Conservation (phyloP, 2,329 filamentous ascomycete genomes). For the Diplodia mutila region DNA sequence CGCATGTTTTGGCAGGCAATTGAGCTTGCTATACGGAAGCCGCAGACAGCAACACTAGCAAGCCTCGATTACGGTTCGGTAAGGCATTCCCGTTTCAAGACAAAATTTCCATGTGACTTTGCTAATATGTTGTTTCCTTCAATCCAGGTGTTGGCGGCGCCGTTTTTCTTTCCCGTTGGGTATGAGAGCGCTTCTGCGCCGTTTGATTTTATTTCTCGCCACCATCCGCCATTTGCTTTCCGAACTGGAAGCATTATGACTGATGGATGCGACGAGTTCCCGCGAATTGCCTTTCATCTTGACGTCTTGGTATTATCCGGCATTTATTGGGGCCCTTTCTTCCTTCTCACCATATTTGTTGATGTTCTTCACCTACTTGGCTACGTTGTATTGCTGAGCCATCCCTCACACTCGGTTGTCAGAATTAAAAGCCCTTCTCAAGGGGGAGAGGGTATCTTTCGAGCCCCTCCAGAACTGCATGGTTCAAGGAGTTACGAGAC, state of each 20-base stretch:
- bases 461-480: conserved; percentile 1
- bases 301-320: background rate
- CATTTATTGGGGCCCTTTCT: background rate
- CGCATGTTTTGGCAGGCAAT: background rate
- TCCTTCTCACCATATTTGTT: background rate
- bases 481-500: conserved; percentile 4
- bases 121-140: background rate
- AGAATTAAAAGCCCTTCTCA: background rate
- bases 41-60: background rate
- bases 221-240: background rate
- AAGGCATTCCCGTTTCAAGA: background rate
- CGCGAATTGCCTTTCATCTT: background rate
- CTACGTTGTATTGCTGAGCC: background rate
- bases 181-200: background rate
- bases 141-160: background rate
- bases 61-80: background rate
- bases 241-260: background rate
- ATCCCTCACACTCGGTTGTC: background rate
- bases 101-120: background rate
- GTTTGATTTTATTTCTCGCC: background rate
- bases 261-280: background rate
- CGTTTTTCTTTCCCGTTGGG: background rate
- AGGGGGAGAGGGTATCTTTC: background rate
- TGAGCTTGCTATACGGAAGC: background rate
- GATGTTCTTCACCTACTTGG: conserved; percentile 3